A percentile compares a stretch with the other conserved stretches of the same genome.
phyloP scores from a whole-genome alignment of 352 stramenopile species.

The Phytophthora tubulina region DNA sequence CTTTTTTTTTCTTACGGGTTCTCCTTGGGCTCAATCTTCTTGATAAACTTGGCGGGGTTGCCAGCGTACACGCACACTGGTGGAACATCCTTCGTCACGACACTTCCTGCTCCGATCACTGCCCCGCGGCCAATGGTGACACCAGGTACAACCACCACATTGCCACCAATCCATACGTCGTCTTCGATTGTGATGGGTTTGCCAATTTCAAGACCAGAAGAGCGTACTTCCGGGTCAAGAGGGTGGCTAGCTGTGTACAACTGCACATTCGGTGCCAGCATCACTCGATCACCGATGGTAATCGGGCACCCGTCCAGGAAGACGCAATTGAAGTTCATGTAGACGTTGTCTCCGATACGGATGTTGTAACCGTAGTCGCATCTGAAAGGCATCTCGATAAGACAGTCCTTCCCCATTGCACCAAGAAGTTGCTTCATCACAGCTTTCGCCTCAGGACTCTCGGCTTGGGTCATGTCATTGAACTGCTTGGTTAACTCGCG shows the following conservation, averaged over 20 bases:
- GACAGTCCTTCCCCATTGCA: conserved; percentile 40
- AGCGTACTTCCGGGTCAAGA: conserved; percentile 53
- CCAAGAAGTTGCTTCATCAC: conserved; percentile 52
- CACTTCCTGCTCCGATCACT: conserved; percentile 76
- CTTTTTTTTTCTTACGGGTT: no score
- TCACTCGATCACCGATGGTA: conserved; percentile 71
- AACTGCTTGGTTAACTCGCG: conserved; percentile 43
- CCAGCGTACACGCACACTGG: conserved; percentile 67
- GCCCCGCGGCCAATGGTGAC: conserved; percentile 68
- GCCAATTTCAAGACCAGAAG: conserved; percentile 54
- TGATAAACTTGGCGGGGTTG: conserved; percentile 82
- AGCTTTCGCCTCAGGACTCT: conserved; percentile 29
- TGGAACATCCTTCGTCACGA: conserved; percentile 86
- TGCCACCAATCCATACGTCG: conserved; percentile 86
- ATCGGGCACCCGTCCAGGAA: conserved; percentile 83
- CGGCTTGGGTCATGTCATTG: conserved; percentile 44
- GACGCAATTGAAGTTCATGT: conserved; percentile 89
- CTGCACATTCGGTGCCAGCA: conserved; percentile 77
- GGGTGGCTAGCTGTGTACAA: conserved; percentile 85
- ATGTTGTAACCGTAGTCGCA: conserved; percentile 92
- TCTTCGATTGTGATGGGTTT: conserved; percentile 81
- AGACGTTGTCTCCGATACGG: conserved; percentile 66
- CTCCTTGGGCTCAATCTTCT: conserved; percentile 47
- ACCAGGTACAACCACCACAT: conserved; percentile 64
- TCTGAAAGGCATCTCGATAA: conserved; percentile 86